Percentiles rank a stretch among this genome's conserved stretches.
phyloP scores from a whole-genome alignment of 148 eudicot genomes.

The Agrostemma githago region DNA sequence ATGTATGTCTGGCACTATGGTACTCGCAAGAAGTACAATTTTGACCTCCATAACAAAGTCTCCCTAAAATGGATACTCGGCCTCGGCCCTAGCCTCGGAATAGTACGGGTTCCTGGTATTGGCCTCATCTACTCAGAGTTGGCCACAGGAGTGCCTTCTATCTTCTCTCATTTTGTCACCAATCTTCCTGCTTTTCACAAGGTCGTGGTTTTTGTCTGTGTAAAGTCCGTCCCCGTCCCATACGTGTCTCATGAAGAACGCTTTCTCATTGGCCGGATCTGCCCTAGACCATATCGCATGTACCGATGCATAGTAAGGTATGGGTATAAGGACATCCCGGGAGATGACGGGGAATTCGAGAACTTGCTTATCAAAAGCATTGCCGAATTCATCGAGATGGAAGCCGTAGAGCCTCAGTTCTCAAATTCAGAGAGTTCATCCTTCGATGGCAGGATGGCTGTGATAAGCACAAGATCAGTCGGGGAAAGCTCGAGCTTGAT shows the following conservation, averaged over 20 bases:
- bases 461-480: slow-evolving; percentile 48
- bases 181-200: slow-evolving; percentile 92
- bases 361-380: slow-evolving; percentile 68
- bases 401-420: slow-evolving; percentile 63
- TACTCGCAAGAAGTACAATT: slow-evolving; percentile 80
- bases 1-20: slow-evolving; percentile 95
- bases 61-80: slow-evolving; percentile 90
- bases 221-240: slow-evolving; percentile 89
- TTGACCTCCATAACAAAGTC: slow-evolving; percentile 87
- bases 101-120: slow-evolving; percentile 89
- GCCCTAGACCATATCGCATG: slow-evolving; percentile 95
- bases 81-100: slow-evolving; percentile 89
- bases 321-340: slow-evolving; percentile 80
- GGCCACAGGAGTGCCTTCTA: slow-evolving; percentile 83
- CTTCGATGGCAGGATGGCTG: slow-evolving; percentile 92
- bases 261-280: slow-evolving; percentile 77
- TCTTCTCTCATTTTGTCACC: slow-evolving; percentile 91
- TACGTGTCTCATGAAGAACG: slow-evolving; percentile 79
- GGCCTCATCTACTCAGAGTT: slow-evolving; percentile 89
- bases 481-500: slow-evolving; percentile 43
- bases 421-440: slow-evolving; percentile 55
- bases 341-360: slow-evolving; percentile 80
- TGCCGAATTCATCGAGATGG: slow-evolving; percentile 95
- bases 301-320: slow-evolving; percentile 82
- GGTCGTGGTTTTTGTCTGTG: slow-evolving; percentile 78